phyloP scores from a whole-genome alignment of 257 asterid species.

The Solanum chaucha region DNA sequence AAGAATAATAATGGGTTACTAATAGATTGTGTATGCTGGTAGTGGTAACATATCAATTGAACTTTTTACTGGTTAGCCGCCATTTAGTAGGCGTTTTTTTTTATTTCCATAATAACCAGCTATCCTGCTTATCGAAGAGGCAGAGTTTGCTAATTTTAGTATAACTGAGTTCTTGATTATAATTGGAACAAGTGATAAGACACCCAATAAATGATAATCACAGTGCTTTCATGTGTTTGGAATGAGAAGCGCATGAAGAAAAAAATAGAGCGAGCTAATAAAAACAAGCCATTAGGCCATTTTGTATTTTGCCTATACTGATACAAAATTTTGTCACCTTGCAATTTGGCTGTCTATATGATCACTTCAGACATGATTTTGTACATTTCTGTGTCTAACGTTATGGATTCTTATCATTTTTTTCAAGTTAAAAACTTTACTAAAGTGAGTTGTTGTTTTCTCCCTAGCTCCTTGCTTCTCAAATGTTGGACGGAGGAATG shows the following conservation, averaged over 20 bases:
- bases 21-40: background rate
- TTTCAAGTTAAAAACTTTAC: background rate
- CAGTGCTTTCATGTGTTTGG: background rate
- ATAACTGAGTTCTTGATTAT: background rate
- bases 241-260: background rate
- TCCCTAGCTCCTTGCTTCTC: slow-evolving; percentile 51
- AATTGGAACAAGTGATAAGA: background rate
- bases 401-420: background rate
- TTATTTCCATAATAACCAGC: background rate
- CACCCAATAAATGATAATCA: background rate
- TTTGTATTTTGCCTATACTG: background rate
- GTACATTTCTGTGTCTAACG: background rate
- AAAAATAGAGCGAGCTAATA: background rate
- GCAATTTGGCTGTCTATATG: background rate
- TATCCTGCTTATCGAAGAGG: background rate
- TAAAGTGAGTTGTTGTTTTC: background rate
- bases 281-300: background rate
- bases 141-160: background rate
- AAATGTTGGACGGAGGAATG: slow-evolving; percentile 28
- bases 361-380: background rate
- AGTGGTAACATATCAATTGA: background rate
- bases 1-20: background rate
- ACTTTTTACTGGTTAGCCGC: background rate
- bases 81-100: background rate
- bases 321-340: background rate